These are phyloP conservation scores for Pichia sp. DNA, from an alignment of 1,139 yeast genomes.

Conservation along the genomic window DNA sequence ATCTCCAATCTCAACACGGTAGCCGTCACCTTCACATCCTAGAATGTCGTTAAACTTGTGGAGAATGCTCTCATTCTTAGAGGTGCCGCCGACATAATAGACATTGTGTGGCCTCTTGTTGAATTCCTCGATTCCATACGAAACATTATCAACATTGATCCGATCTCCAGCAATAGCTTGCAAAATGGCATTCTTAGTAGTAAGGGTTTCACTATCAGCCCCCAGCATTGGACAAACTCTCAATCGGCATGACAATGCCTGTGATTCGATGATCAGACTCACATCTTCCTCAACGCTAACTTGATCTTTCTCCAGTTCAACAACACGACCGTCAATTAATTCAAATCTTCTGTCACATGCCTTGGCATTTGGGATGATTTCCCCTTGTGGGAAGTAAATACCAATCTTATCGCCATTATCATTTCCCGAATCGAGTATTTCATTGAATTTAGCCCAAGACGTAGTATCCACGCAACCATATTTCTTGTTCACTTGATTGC, in stretches of 20 bases:
- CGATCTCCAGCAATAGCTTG: slow-evolving; percentile 38
- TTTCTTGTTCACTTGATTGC: slow-evolving; percentile 60
- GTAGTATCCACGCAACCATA: slow-evolving; percentile 29
- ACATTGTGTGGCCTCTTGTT: slow-evolving; percentile 64
- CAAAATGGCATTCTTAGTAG: slow-evolving; percentile 18
- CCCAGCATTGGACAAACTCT: slow-evolving; percentile 73
- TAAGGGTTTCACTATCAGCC: slow-evolving; percentile 14
- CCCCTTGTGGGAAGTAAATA: slow-evolving; percentile 83
- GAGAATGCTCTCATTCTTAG: slow-evolving; percentile 68
- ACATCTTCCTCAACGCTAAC: slow-evolving; percentile 59
- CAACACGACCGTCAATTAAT: slow-evolving; percentile 34
- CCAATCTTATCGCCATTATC: slow-evolving; percentile 44
- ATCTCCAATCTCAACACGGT: slow-evolving; percentile 73
- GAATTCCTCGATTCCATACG: slow-evolving; percentile 42
- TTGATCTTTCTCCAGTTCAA: slow-evolving; percentile 25
- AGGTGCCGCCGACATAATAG: slow-evolving; percentile 88
- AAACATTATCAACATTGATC: slow-evolving; percentile 49
- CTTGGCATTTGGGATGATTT: slow-evolving; percentile 79
- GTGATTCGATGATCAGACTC: slow-evolving; percentile 77
- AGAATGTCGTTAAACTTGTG: slow-evolving; percentile 67
- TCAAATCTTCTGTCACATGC: slow-evolving; percentile 55
- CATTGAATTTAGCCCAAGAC: slow-evolving; percentile 66
- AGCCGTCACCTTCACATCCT: slow-evolving; percentile 64
- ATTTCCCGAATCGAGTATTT: slow-evolving; percentile 40
- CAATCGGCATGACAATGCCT: slow-evolving; percentile 78